Base-by-base conservation (phyloP, 2,329 filamentous ascomycete species). In the Verticillium klebahnii region DNA sequence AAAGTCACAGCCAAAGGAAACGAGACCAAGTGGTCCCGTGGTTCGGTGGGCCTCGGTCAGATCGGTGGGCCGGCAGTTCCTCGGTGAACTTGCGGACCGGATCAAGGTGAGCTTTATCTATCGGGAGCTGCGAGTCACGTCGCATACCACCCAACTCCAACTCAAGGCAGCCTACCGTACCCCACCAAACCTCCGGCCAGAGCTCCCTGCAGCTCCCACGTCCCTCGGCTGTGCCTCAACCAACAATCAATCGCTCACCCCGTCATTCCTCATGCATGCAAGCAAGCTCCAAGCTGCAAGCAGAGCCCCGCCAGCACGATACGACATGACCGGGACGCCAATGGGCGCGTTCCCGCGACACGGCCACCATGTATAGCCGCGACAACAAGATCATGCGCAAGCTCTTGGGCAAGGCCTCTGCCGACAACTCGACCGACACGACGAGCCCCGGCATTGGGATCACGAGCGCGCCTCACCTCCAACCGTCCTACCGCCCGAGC, bases 311-410 rank as follows among this genome's bases (percentile, higher is more conserved):
- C 45, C 45, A 50, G n/a, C n/a, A 50, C 45, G 12, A 8, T 23
- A 50, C 54, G 54, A 56, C 54, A 56, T 56, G 54, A 32, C 17
- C 12, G 54, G 58, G 57, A 58, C 61, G 62, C 60, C 54, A 60
- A 77, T 77, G 76, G 75, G 73, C 72, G 70, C 69, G 63, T 67
- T 63, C 65, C 64, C 64, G 66, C 66, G 63, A 68, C 68, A 61
- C 68, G 66, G 65, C 67, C 65, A 71, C 61, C 65, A 83, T 82
- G 80, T 83, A 83, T 73, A 83, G 79, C 65, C 80, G 76, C 73
- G 76, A 84, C 67, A 81, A 79, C 64, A 82, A 77, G 73, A 84
- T 85, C 65, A 85, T 87, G 80, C 82, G 84, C 71, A 84, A 85
- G 75, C 80, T 87, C 29, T 80, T 87, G 36, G 84, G 84, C 71